Percentiles rank a stretch among this genome's conserved stretches.
phyloP scores from a whole-genome alignment of 495 filamentous ascomycete genomes.

The Hypomontagnella submonticulosa region DNA sequence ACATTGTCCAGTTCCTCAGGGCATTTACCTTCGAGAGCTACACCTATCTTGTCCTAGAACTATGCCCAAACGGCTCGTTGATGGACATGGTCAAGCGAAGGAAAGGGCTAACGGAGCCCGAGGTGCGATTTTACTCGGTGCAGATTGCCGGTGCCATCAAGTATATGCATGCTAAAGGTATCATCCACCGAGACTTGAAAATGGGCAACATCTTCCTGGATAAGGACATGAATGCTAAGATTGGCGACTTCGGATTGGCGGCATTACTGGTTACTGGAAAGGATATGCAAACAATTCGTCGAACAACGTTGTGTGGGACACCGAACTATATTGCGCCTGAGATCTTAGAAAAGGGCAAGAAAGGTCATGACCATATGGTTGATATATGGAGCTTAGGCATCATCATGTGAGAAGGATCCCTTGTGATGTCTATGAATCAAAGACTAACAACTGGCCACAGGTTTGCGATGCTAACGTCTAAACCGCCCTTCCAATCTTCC shows the following conservation, averaged over 20 bases:
- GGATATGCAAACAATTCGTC: constrained; percentile 77
- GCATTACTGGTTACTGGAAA: constrained; percentile 87
- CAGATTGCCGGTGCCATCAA: constrained; percentile 97
- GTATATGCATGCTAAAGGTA: constrained; percentile 92
- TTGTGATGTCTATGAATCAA: neutral
- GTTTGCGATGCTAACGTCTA: constrained; percentile 91
- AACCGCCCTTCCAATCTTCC: constrained; percentile 86
- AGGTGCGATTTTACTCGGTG: constrained; percentile 89
- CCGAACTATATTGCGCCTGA: constrained; percentile 99
- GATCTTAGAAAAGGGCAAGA: constrained; percentile 86
- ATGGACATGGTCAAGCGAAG: constrained; percentile 97
- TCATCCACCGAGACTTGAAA: constrained; percentile 97
- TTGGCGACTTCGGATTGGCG: constrained; percentile 98
- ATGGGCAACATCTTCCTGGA: constrained; percentile 99
- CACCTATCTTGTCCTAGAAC: constrained; percentile 93
- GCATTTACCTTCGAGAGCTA: constrained; percentile 89
- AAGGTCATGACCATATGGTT: constrained; percentile 88
- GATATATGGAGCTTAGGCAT: constrained; percentile 98
- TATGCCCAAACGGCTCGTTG: constrained; percentile 96
- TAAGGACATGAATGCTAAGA: constrained; percentile 94
- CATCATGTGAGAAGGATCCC: constrained; percentile 75
- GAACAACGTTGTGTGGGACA: constrained; percentile 94
- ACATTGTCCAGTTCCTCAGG: constrained; percentile 93
- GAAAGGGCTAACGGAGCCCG: constrained; percentile 86
- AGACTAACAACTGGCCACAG: constrained; percentile 53